Conservation (phyloP, 1,139 yeast genomes). For the Pichia sp. region DNA sequence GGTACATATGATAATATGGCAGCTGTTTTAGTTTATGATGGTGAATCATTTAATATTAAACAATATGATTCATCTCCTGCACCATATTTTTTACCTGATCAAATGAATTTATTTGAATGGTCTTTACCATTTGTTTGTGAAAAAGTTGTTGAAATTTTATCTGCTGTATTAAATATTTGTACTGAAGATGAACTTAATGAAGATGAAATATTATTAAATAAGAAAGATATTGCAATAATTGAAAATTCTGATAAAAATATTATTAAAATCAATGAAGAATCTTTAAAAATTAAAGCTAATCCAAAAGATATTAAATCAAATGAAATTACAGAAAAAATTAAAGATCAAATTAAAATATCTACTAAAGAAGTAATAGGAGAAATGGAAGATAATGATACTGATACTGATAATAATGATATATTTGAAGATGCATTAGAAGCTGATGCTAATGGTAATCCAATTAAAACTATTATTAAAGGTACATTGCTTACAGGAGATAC, state of each 20-base stretch:
- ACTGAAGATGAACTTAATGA: constrained; percentile 77
- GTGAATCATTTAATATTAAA: constrained; percentile 88
- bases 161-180: constrained; percentile 85
- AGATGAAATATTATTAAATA: constrained; percentile 2
- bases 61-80: constrained; percentile 81
- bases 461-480: not conserved
- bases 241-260: not conserved
- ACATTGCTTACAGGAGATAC: constrained; percentile 43
- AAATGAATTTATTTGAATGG: constrained; percentile 98
- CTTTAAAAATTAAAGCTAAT: not conserved
- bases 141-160: constrained; percentile 90
- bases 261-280: constrained; percentile 9
- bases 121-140: constrained; percentile 96
- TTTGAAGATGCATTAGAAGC: not conserved
- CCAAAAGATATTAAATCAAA: not conserved
- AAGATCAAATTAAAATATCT: too few relatives aligned
- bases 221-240: constrained; percentile 2
- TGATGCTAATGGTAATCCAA: not conserved
- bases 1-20: constrained; percentile 87
- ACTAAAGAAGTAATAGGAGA: not conserved
- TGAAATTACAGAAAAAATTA: too few relatives aligned
- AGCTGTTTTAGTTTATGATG: constrained; percentile 83
- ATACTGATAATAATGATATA: too few relatives aligned
- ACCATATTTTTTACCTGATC: constrained; percentile 95
- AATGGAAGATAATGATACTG: not conserved